These are phyloP conservation scores for Craspedostauros australis DNA, from an alignment of 108 stramenopile genomes.

Conservation along the genomic window DNA sequence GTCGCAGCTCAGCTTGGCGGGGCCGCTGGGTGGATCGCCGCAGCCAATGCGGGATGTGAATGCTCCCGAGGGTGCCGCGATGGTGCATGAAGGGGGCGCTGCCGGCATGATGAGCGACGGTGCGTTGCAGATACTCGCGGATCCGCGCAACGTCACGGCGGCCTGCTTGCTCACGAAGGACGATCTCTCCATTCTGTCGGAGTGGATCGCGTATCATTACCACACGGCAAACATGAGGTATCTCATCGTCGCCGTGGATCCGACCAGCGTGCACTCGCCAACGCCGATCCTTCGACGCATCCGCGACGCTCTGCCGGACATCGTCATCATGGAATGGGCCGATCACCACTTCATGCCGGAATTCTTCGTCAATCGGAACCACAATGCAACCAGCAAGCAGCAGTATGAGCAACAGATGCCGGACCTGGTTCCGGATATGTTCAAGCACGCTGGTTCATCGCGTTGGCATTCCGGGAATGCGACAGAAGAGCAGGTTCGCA, in stretches of 20 bases:
- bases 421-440: background rate
- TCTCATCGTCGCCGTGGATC: slow-evolving; percentile 31
- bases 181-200: slow-evolving; percentile 33
- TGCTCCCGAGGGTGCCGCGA: too few species aligned
- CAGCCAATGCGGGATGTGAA: too few species aligned
- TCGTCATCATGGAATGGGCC: slow-evolving; percentile 10
- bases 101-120: too few species aligned
- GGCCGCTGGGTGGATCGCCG: too few species aligned
- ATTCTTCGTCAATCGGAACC: too few species aligned
- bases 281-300: background rate
- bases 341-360: slow-evolving; percentile 35
- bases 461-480: background rate
- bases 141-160: too few species aligned
- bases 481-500: too few species aligned
- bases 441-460: background rate
- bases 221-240: slow-evolving; percentile 21
- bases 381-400: background rate
- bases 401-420: background rate
- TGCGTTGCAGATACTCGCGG: too few species aligned
- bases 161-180: slow-evolving; percentile 37
- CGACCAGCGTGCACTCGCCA: slow-evolving; percentile 13
- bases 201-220: slow-evolving; percentile 57
- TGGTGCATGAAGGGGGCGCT: too few species aligned
- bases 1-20: too few species aligned
- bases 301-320: too few species aligned